Conservation (phyloP, 257 asterid genomes). For the Phtheirospermum japonicum region DNA sequence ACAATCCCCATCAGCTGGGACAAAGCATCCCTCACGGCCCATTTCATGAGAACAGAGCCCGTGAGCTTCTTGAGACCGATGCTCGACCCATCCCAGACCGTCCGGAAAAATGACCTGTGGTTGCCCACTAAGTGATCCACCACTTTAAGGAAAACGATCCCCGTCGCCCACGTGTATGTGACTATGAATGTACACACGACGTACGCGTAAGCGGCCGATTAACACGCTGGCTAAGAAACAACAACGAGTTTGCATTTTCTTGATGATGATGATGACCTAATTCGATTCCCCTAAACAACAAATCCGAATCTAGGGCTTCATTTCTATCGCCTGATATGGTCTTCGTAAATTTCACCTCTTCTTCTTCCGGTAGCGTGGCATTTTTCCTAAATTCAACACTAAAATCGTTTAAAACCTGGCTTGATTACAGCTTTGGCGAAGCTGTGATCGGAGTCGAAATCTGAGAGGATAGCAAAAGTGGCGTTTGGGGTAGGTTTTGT, state of each 20-base stretch:
- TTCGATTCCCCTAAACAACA: conserved; percentile 22
- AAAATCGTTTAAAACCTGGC: conserved; percentile 22
- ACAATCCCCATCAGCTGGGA: no score
- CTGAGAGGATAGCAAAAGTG: conserved; percentile 35
- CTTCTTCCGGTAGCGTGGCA: conserved; percentile 16
- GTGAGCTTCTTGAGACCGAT: no score
- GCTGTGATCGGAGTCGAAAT: conserved; percentile 34
- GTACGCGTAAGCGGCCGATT: conserved; percentile 45
- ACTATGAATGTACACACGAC: conserved; percentile 51
- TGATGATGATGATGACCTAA: conserved; percentile 46
- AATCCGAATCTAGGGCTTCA: no score
- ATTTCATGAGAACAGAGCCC: no score
- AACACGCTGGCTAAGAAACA: conserved; percentile 45
- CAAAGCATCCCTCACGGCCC: no score
- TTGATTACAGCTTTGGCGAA: conserved; percentile 29
- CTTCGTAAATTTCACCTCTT: conserved; percentile 1
- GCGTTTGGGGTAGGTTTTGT: conserved; percentile 36
- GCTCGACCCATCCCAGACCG: no score
- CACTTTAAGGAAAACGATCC: no score
- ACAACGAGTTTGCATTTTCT: conserved; percentile 41
- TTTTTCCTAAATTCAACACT: conserved; percentile 27
- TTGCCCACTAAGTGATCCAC: no score
- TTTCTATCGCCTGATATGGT: no score
- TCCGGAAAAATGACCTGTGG: no score
- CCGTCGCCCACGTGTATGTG: conserved; percentile 53